phyloP scores from a whole-genome alignment of 2,329 filamentous ascomycete species.

The Penicillium olsonii region DNA sequence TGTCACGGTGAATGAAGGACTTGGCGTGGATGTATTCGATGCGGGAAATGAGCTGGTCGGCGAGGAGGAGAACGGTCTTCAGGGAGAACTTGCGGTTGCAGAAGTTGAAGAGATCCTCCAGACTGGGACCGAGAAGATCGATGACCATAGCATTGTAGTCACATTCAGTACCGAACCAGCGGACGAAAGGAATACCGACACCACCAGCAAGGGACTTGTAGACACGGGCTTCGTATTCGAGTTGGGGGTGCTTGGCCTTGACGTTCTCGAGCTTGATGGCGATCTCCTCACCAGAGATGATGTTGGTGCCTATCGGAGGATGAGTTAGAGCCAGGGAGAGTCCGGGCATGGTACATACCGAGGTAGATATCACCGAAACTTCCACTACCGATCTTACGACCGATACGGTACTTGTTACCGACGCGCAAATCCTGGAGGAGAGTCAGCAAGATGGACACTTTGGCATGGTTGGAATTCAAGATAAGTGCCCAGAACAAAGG shows the following conservation, averaged over 20 bases:
- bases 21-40: slow-evolving; percentile 99
- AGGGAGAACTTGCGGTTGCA: slow-evolving; percentile 99
- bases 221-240: slow-evolving; percentile 97
- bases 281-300: slow-evolving; percentile 98
- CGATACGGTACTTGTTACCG: slow-evolving; percentile 99
- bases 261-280: slow-evolving; percentile 99
- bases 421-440: slow-evolving; percentile 86
- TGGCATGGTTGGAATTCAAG: not conserved
- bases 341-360: slow-evolving; percentile 48
- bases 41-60: slow-evolving; percentile 97
- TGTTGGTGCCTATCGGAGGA: slow-evolving; percentile 79
- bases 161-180: slow-evolving; percentile 99
- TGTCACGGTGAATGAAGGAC: slow-evolving; percentile 99
- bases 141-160: slow-evolving; percentile 99
- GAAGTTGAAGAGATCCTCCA: slow-evolving; percentile 99
- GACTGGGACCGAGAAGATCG: slow-evolving; percentile 88
- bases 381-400: slow-evolving; percentile 97
- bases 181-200: slow-evolving; percentile 97
- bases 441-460: slow-evolving; percentile 17
- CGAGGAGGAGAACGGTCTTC: slow-evolving; percentile 94
- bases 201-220: slow-evolving; percentile 85
- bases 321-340: slow-evolving; percentile 12
- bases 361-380: slow-evolving; percentile 99
- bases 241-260: slow-evolving; percentile 98
- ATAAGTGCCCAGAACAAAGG: not conserved